Evolutionary conservation across 2,329 filamentous ascomycete species (phyloP), one percentile per base, ranked within the genome.

Genomic region (Alternaria hordeiaustralica): DNA sequence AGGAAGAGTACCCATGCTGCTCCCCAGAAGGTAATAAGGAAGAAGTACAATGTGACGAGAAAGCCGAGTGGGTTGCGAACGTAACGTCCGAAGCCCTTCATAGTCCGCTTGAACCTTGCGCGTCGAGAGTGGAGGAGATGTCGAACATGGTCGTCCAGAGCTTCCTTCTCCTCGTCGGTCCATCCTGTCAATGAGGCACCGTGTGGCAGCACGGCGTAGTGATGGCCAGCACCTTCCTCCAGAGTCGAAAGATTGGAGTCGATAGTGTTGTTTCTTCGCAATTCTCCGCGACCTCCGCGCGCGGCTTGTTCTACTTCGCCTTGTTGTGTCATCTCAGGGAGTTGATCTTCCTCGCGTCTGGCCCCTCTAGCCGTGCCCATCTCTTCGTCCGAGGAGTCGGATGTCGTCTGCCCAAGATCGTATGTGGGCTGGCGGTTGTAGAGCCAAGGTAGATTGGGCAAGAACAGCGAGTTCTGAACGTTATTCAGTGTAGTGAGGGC

Each of bases 401-500:
- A 72, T 64, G 78, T 77, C 28, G 75, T 82, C 36, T 86, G 85
- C 4, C 89, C 89, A 10, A 96, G 84, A 49, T 89, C 88, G 76
- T 95, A 96, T 0, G 92, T 94, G 2, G 93, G 92, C 64, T 90
- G 86, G 55, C 93, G 88, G 71, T 96, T 95, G 60, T 96, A 74
- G 67, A 89, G 88, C 62, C 85, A 83, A 30, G 93, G 93, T 26
- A 96, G 83, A 68, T 94, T 90, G 0, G 93, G 93, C 1, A 96
- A 83, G 78, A 96, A 96, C 3, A 97, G 87, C 0, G 93, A 96
- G 77, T 97, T 97, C 75, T 96, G 93, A n/a, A 97, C 90, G 74
- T 97, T 97, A 54, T 92, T 96, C 10, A 96, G 86, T 6, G 92
- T 95, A 0, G 92, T 93, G 6, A 97, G 82, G 0, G 93, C 92